Evolutionary conservation across 345 rosid species (phyloP).

Genomic region (Durio zibethinus): DNA sequence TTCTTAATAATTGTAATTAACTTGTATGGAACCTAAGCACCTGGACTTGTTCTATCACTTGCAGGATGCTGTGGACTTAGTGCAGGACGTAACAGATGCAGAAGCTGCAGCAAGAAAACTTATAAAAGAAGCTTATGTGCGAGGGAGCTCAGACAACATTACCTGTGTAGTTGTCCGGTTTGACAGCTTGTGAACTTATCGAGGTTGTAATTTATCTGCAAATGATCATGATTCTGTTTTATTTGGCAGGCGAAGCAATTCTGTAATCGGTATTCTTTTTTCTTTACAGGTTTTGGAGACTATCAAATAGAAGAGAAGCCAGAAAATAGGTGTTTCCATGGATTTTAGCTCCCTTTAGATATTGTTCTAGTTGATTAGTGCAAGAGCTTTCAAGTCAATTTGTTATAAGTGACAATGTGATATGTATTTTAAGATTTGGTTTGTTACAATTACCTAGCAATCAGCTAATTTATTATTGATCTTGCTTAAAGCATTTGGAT

Average conservation of each 20-base stretch:
- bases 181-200: constrained; percentile 21
- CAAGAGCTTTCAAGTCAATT: neutral
- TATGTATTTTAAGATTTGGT: constrained; percentile 9
- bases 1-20: neutral
- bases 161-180: constrained; percentile 46
- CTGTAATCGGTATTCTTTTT: neutral
- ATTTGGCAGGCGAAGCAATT: neutral
- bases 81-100: constrained; percentile 35
- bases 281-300: neutral
- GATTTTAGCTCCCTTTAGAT: neutral
- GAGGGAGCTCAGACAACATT: constrained; percentile 54
- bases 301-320: neutral
- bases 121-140: constrained; percentile 38
- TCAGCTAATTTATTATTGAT: neutral
- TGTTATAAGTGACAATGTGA: neutral
- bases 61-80: constrained; percentile 46
- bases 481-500: neutral
- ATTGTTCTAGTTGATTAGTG: neutral
- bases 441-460: neutral
- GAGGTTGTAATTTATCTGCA: neutral
- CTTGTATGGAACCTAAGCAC: neutral
- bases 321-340: neutral
- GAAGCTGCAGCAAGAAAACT: constrained; percentile 48
- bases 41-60: neutral
- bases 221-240: neutral